Percentiles rank a stretch among this genome's conserved stretches.
Conservation (phyloP, 2,329 filamentous ascomycete genomes). For the Fusarium bulbicola region DNA sequence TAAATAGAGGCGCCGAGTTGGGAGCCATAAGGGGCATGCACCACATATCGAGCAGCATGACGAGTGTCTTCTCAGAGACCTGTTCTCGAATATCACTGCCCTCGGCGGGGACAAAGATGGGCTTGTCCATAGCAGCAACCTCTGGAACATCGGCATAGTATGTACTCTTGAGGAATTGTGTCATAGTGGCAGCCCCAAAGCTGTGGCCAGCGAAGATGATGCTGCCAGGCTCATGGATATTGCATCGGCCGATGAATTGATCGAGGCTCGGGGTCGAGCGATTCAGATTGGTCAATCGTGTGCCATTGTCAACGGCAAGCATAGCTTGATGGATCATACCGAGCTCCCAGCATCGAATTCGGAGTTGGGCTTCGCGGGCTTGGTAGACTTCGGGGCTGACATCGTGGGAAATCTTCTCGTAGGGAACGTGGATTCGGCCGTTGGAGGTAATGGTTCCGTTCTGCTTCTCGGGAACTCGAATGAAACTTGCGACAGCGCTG, state of each 20-base stretch:
- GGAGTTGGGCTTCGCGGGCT: conserved; percentile 74
- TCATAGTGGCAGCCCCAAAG: conserved; percentile 78
- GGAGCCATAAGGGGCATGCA: conserved; percentile 75
- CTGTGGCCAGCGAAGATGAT: conserved; percentile 83
- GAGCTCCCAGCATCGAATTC: conserved; percentile 81
- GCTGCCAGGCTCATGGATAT: conserved; percentile 75
- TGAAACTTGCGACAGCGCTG: conserved; percentile 77
- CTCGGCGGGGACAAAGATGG: conserved; percentile 68
- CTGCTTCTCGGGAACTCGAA: conserved; percentile 68
- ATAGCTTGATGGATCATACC: conserved; percentile 75
- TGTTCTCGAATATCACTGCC: conserved; percentile 68
- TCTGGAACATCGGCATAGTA: conserved; percentile 69
- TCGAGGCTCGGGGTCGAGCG: conserved; percentile 59
- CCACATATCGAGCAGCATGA: conserved; percentile 83
- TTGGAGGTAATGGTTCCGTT: conserved; percentile 40
- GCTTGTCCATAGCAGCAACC: conserved; percentile 58
- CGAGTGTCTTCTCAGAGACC: conserved; percentile 72
- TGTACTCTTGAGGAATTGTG: conserved; percentile 82
- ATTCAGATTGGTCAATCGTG: conserved; percentile 62
- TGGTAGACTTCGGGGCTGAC: conserved; percentile 72
- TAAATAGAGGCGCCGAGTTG: conserved; percentile 69
- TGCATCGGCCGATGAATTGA: conserved; percentile 68
- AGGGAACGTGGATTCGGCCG: conserved; percentile 53
- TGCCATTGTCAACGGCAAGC: conserved; percentile 69
- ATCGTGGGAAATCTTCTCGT: conserved; percentile 67